Evolutionary conservation across 352 stramenopile species (phyloP).

Genomic region (Pythium apleroticum): DNA sequence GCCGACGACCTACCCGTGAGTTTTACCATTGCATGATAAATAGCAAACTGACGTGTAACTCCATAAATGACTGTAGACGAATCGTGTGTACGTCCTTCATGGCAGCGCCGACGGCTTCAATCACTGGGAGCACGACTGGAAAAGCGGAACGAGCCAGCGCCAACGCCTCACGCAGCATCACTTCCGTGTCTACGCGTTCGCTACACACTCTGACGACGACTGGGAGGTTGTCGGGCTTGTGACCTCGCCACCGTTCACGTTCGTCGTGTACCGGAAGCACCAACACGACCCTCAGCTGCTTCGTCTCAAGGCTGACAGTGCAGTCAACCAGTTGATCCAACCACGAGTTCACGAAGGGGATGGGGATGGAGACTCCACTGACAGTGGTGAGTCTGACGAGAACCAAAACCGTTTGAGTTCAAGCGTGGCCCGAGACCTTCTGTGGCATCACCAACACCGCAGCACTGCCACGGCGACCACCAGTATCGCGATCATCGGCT

Average conservation of each 20-base stretch:
- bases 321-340: neutral
- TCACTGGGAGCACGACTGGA: constrained; percentile 57
- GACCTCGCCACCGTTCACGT: constrained; percentile 37
- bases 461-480: constrained; percentile 11
- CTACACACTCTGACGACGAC: neutral
- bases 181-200: constrained; percentile 44
- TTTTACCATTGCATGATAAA: too few species aligned
- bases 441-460: constrained; percentile 23
- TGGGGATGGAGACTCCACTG: neutral
- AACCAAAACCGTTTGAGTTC: neutral
- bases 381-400: neutral
- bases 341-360: neutral
- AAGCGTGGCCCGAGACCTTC: neutral
- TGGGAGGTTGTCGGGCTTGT: constrained; percentile 31
- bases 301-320: neutral
- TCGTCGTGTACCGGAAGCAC: constrained; percentile 33
- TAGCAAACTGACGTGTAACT: neutral
- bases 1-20: neutral
- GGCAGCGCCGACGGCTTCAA: constrained; percentile 29
- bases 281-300: constrained; percentile 24
- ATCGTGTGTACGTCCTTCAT: constrained; percentile 4
- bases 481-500: constrained; percentile 12
- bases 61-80: neutral
- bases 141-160: constrained; percentile 46
- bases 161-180: constrained; percentile 36